Base-by-base conservation (phyloP, 2,329 filamentous ascomycete species). In the Pseudogymnoascus pannorum region DNA sequence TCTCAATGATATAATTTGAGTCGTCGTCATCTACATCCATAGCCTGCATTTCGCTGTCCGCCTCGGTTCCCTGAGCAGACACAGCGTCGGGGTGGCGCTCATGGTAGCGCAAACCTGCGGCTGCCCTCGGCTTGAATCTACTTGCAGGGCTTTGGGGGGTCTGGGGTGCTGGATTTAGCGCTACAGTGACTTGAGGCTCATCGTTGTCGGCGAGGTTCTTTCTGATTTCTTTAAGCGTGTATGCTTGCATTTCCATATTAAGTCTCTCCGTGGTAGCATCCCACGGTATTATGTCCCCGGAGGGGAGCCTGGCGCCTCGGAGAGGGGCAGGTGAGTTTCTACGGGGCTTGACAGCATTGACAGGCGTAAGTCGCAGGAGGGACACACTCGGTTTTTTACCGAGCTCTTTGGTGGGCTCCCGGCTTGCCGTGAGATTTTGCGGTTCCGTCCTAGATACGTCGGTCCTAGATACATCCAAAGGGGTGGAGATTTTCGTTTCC, bases 1-100 rank as follows among this genome's bases (percentile, higher is more conserved):
- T 86, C 63, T 87, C 85, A 44, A 85, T 80, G 26, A 87, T 76
- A 74, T 86, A 87, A 59, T 87, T 83, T 3, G 78, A 77, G 16
- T 82, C 81, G 62, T 80, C 73, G n/a, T 78, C 74, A 20, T 72
- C 75, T 68, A 75, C 73, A 26, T 70, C 70, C 58, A 71, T 70
- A 35, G 75, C 75, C 18, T 65, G 61, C 61, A 71, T 70, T n/a
- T 62, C 62, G 65, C 66, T 70, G 14, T 72, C 67, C 18, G 22
- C 29, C 9, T 65, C 64, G 20, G 73, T 67, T 38, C 59, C 6
- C 61, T 66, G 33, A 64, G 65, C 61, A 36, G 66, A 67, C 4
- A 66, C 66, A 38, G 70, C 61, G 33, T 79, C 76, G 0, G 82
- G 81, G 64, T 86, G 79, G 14, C 83, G 79, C 64, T 86, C 81